Evolutionary conservation across 1,139 yeast species (phyloP), one percentile per base, ranked within the genome.

Genomic region (Geotrichum phurueaensis): DNA sequence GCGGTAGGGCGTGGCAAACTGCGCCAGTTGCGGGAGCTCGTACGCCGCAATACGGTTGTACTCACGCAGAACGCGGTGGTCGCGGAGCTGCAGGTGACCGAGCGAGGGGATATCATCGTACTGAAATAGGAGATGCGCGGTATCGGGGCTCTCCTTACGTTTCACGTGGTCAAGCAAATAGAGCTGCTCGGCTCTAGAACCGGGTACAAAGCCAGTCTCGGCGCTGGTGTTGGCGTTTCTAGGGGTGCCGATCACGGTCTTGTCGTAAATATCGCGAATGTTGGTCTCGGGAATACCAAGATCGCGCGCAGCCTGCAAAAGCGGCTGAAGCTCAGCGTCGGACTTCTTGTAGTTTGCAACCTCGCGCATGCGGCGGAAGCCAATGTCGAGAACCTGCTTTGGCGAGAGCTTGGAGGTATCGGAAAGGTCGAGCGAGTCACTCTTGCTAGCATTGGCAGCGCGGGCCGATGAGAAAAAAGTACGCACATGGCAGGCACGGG

Each of bases 31-130:
- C 2, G 99, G 99, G 79, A 92, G 81, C 73, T 92, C 98, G 75
- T 86, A 94, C 0, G 98, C 97, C 39, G 95, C 88, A 49, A 89
- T 79, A 69, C 97, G 81, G 69, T 86, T 86, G 70, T 87, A 84
- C 61, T 82, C 80, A 69, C 89, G 78, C 67, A 81, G 83, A 25
- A 69, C 69, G 65, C 90, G 79, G 68, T 84, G 88, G 66, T 83
- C 86, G 61, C 83, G 81, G 51, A 85, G 80, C 65, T 82, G 78
- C 63, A 81, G 78, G 67, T 84, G 87, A 2, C 87, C 88, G 29
- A 77, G 75, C 6, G 85, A 77, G 27, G 89, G 85, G 65, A 83
- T 76, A 68, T 85, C 89, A 68, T 84, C 88, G 66, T 76, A 81
- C 66, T 78, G 76, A 64, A 77, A 80, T 33, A 73, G 71, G 27